Evolutionary conservation across 2,329 filamentous ascomycete species (phyloP).

Genomic region (Fusarium verrucosum): DNA sequence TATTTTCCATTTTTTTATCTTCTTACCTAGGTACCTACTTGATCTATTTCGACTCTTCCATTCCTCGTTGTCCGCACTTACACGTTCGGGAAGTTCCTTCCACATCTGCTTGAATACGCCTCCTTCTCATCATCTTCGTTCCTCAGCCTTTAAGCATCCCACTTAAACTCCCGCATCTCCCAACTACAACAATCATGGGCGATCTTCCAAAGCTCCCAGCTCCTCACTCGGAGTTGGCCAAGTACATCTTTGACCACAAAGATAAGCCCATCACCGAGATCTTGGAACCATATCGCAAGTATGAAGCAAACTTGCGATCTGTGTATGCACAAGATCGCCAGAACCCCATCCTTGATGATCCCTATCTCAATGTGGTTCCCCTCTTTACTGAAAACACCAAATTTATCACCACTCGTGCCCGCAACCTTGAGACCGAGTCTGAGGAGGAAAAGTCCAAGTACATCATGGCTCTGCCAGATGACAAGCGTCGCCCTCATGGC

Average conservation of each 20-base stretch:
- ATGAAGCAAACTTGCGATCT: constrained; percentile 72
- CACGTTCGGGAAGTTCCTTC: neutral
- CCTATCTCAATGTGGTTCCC: constrained; percentile 70
- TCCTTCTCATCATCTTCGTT: neutral
- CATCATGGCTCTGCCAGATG: constrained; percentile 72
- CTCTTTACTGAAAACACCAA: constrained; percentile 68
- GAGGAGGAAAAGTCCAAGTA: constrained; percentile 70
- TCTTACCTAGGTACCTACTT: neutral
- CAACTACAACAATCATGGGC: constrained; percentile 42
- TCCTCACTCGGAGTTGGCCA: constrained; percentile 56
- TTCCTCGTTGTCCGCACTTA: neutral
- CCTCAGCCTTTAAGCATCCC: neutral
- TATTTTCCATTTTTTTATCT: neutral
- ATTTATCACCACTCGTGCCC: constrained; percentile 69
- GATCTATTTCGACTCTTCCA: neutral
- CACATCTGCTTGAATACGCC: neutral
- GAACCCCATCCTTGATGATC: constrained; percentile 65
- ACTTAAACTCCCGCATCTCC: neutral
- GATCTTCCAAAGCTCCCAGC: constrained; percentile 58
- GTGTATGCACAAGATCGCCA: constrained; percentile 74
- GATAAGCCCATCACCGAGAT: constrained; percentile 65
- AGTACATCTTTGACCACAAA: constrained; percentile 65
- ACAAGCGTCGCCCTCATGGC: constrained; percentile 69
- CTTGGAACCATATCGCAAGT: constrained; percentile 72
- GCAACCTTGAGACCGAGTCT: constrained; percentile 66